Evolutionary conservation across 73 alveolate species (phyloP), one percentile per base, ranked within the genome.

Genomic region (Tetrahymena elliotti): DNA sequence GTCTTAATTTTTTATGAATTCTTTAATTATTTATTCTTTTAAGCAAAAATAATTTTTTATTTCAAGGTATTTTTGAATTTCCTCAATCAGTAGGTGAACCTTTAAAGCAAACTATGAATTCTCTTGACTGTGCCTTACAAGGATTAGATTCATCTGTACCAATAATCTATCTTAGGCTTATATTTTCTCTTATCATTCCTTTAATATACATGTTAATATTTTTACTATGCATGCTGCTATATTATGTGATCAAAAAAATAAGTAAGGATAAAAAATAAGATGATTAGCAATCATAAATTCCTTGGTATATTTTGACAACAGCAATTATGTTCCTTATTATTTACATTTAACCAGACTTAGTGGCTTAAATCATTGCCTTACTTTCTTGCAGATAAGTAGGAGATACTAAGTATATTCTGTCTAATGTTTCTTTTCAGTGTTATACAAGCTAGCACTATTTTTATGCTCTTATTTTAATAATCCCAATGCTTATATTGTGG

Each of bases 401-500:
- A 4, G 83, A 35, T 9, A 95, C 93, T 5, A 13, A 15, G 9
- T 84, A 36, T 18, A 47, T 36, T 2, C 10, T 84, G 6, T 83
- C 41, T 16, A 93, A 94, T 35, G 84, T 40, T 8, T 33, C 52
- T 4, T 93, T 94, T 41, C 27, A 33, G 24, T 94, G 97, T 34
- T 94, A 93, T 95, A 52, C 54, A 15, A 22, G 39, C 12, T 24
- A 92, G 53, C 96, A 94, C 39, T 33, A 33, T 27, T 33, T 36
- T 4, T 93, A 38, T 93, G 94, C 97, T 24, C 35, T 93, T 12
- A 84, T 37, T 11, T 52, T 93, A n/a, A 93, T 93, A 12, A 0
- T 94, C 0, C 97, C 96, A 6, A 39, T 95, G 31, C 24, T 94
- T 3, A 3, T 94, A 22, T 8, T 94, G 37, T 94, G 96, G 96